phyloP scores from a whole-genome alignment of 257 asterid species.

The Jaltomata sinuosa region DNA sequence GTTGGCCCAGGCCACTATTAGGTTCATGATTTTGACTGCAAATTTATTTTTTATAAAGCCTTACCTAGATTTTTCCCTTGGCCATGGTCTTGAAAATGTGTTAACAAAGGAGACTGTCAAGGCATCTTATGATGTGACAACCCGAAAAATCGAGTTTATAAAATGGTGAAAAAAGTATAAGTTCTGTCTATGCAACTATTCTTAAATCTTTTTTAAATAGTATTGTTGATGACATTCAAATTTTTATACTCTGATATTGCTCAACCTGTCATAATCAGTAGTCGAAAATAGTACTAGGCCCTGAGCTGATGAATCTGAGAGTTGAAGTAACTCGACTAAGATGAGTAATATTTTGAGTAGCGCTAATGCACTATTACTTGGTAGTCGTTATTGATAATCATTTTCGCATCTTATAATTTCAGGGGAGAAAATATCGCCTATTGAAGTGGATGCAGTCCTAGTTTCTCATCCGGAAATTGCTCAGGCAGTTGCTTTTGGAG shows the following conservation, averaged over 20 bases:
- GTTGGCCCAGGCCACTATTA: background rate
- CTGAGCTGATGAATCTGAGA: background rate
- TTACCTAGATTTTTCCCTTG: background rate
- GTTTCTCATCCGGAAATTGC: conserved; percentile 79
- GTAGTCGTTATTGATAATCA: background rate
- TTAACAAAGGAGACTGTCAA: background rate
- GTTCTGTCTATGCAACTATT: too few relatives aligned
- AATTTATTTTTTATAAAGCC: background rate
- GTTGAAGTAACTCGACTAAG: background rate
- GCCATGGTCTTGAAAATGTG: background rate
- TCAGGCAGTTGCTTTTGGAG: conserved; percentile 90
- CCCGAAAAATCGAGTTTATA: background rate
- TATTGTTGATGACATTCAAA: background rate
- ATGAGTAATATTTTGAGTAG: background rate
- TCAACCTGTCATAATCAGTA: background rate
- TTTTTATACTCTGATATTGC: background rate
- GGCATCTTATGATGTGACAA: background rate
- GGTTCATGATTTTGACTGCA: background rate
- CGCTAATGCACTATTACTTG: background rate
- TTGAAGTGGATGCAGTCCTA: conserved; percentile 86
- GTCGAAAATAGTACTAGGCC: background rate
- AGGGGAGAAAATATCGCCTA: conserved; percentile 98
- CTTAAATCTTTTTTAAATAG: background rate
- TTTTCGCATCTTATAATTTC: conserved; percentile 8
- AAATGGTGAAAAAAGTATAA: background rate